Conservation (phyloP, 345 rosid species). For the Moringa oleifera region DNA sequence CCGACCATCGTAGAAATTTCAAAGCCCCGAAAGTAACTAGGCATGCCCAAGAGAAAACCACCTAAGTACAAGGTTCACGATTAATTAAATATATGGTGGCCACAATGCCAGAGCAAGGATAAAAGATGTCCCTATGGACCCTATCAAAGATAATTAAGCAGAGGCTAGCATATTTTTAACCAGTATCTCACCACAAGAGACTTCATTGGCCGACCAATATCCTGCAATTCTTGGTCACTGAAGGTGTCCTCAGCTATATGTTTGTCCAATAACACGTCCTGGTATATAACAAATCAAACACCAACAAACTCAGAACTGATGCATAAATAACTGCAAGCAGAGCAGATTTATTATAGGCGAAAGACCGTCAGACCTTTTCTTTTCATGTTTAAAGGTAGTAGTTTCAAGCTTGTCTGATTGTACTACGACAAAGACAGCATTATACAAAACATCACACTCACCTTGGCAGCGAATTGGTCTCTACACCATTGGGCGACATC, state of each 20-base stretch:
- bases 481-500: constrained; percentile 93
- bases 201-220: constrained; percentile 62
- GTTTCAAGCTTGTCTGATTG: not conserved
- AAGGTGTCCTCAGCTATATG: constrained; percentile 61
- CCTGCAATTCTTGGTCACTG: constrained; percentile 53
- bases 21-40: constrained; percentile 44
- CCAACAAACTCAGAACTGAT: constrained; percentile 9
- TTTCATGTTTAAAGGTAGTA: not conserved
- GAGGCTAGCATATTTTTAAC: not conserved
- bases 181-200: constrained; percentile 54
- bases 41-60: constrained; percentile 55
- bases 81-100: not conserved
- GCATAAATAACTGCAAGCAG: not conserved
- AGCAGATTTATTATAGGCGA: not conserved
- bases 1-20: constrained; percentile 58
- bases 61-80: constrained; percentile 33
- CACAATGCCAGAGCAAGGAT: not conserved
- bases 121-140: not conserved
- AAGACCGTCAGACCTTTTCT: too few species aligned
- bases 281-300: constrained; percentile 9
- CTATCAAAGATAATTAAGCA: not conserved
- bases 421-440: not conserved
- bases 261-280: constrained; percentile 84
- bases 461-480: constrained; percentile 85
- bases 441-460: constrained; percentile 13